Evolutionary conservation across 176 grass and related monocot genomes (phyloP), one percentile per base, ranked within the genome.

Genomic region (Aegilops umbellulata): DNA sequence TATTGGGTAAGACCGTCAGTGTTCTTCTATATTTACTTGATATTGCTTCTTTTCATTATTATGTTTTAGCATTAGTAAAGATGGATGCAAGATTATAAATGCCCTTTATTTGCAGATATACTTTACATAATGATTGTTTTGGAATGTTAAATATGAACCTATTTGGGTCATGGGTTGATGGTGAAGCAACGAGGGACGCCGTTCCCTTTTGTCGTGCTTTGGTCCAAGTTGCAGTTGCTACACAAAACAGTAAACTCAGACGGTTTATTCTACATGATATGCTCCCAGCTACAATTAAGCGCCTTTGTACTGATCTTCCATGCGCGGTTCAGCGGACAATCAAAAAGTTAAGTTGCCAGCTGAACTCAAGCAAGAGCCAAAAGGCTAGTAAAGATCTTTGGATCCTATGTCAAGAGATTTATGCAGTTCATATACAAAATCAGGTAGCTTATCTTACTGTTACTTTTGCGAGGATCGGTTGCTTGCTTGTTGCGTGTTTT

Each of bases 241-340:
- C 86, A 30, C 92, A 90, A 16, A 78, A 83, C 75, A 36, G 65
- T 26, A 78, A 82, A 61, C 80, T 92, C 36, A 86, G 83, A 78
- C 87, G 81, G 38, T 89, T 95, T 84, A 83, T 95, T 71, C 44
- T 77, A 19, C 88, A 92, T 87, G 90, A 95, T 74, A 80, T 95
- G 14, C 90, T 95, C 47, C 79, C 78, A 86, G 83, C 86, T 76
- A 23, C 88, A 26, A 67, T 77, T 11, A 39, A 47, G 34, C 8
- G 83, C 41, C 41, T 85, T 12, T 29, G 34, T 66, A 60, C 51
- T 76, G 26, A 26, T 6, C 26, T 85, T 47, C 72, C 83, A 66
- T 76, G 72, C 76, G 72, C 25, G 10, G 62, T 65, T 65, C 62
- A 65, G 62, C 62, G 6, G 62, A 65, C 83, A 86, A 85, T 89